Evolutionary conservation across 2,329 filamentous ascomycete genomes (phyloP).

Genomic region (Trichophyton rubrum): DNA sequence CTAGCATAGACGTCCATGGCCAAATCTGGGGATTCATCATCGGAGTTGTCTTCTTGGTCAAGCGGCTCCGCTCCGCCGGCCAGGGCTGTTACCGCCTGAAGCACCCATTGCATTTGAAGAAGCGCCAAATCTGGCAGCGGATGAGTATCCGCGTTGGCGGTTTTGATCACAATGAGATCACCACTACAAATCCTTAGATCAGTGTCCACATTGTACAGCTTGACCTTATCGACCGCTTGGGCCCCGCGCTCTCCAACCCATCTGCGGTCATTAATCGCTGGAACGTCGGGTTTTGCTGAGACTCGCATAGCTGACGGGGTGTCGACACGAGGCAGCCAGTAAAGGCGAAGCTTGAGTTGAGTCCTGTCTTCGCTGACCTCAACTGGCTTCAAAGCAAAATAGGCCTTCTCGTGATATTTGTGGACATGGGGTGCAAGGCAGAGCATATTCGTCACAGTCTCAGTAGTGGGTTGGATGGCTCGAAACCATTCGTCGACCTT

Average conservation of each 20-base stretch:
- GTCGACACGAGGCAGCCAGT: neutral
- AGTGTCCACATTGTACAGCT: neutral
- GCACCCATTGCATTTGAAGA: too few species aligned
- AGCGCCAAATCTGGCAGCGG: too few species aligned
- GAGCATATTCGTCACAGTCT: neutral
- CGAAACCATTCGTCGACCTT: too few species aligned
- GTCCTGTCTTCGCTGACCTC: neutral
- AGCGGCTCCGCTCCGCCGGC: too few species aligned
- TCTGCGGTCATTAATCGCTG: neutral
- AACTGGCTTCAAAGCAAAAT: neutral
- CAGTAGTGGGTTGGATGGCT: neutral
- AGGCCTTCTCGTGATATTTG: neutral
- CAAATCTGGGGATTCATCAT: too few species aligned
- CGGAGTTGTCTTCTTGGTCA: too few species aligned
- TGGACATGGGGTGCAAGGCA: neutral
- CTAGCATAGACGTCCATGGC: too few species aligned
- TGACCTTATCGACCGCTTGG: neutral
- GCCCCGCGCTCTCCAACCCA: neutral
- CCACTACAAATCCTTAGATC: too few species aligned
- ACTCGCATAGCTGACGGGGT: neutral
- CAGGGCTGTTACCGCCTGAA: too few species aligned
- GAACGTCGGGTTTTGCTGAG: neutral
- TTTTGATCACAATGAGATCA: too few species aligned
- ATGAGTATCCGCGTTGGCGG: too few species aligned
- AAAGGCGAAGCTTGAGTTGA: neutral